Evolutionary conservation across 495 filamentous ascomycete species (phyloP).

Genomic region (Emericellopsis terricola): DNA sequence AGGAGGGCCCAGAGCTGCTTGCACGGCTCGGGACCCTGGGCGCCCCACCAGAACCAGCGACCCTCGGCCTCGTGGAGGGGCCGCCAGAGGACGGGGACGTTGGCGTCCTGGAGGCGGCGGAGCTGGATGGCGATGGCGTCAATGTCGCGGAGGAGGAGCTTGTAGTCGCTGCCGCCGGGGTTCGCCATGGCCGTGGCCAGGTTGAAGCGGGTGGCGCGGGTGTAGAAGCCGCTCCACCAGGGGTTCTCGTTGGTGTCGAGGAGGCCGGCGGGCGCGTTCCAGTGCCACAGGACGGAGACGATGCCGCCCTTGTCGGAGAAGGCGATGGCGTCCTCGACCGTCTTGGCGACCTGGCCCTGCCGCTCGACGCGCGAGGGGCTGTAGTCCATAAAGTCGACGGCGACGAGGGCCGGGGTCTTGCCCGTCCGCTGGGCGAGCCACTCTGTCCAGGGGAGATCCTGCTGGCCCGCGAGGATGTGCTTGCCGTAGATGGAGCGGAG

Average conservation of each 20-base stretch:
- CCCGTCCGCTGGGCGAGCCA: slow-evolving; percentile 22
- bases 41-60: slow-evolving; percentile 35
- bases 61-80: slow-evolving; percentile 32
- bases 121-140: slow-evolving; percentile 30
- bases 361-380: slow-evolving; percentile 22
- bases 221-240: slow-evolving; percentile 33
- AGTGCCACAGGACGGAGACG: slow-evolving; percentile 28
- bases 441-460: slow-evolving; percentile 16
- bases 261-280: slow-evolving; percentile 18
- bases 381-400: slow-evolving; percentile 29
- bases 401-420: slow-evolving; percentile 25
- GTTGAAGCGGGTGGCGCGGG: slow-evolving; percentile 25
- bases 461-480: slow-evolving; percentile 28
- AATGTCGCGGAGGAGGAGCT: slow-evolving; percentile 26
- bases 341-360: slow-evolving; percentile 14
- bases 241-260: slow-evolving; percentile 20
- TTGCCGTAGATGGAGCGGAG: slow-evolving; percentile 25
- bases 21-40: slow-evolving; percentile 22
- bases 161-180: slow-evolving; percentile 23
- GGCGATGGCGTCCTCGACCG: slow-evolving; percentile 27
- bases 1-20: slow-evolving; percentile 22
- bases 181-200: slow-evolving; percentile 16
- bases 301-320: slow-evolving; percentile 23
- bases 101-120: slow-evolving; percentile 17
- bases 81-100: slow-evolving; percentile 23